Conservation (phyloP, 176 grass and related monocot genomes). For the Tillandsia leiboldiana region DNA sequence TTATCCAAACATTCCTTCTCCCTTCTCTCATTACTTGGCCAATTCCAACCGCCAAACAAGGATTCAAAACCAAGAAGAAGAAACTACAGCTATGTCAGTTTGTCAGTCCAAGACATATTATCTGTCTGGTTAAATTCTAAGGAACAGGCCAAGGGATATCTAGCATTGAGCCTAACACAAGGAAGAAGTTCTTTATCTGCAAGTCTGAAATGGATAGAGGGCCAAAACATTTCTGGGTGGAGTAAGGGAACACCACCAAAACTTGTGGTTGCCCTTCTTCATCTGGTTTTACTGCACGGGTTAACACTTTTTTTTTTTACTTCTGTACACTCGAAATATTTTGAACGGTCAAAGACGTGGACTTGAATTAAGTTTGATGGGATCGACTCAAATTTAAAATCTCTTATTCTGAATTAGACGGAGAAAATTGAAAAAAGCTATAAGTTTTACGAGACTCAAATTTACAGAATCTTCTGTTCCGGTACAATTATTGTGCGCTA, state of each 20-base stretch:
- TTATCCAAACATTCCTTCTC: constrained; percentile 20
- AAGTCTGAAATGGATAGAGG: neutral
- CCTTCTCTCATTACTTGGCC: constrained; percentile 63
- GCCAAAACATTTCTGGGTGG: constrained; percentile 5
- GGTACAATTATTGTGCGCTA: no score
- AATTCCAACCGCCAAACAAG: constrained; percentile 17
- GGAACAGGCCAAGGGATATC: no score
- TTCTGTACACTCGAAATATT: neutral
- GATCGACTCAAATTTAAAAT: no score
- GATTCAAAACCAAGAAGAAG: constrained; percentile 14
- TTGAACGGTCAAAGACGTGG: constrained; percentile 10
- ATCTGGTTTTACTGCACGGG: neutral
- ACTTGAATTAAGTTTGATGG: neutral
- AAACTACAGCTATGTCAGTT: constrained; percentile 13
- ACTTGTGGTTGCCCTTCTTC: constrained; percentile 66
- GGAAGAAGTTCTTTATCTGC: no score
- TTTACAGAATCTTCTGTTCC: neutral
- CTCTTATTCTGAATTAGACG: no score
- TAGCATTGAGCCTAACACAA: no score
- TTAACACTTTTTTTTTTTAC: neutral
- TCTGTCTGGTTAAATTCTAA: constrained; percentile 8
- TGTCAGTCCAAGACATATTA: constrained; percentile 11
- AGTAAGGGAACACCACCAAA: constrained; percentile 43
- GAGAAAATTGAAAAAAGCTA: no score
- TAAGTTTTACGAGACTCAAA: neutral